Evolutionary conservation across 129 eudicot genomes (phyloP).

Genomic region (Flaveria brownii): DNA sequence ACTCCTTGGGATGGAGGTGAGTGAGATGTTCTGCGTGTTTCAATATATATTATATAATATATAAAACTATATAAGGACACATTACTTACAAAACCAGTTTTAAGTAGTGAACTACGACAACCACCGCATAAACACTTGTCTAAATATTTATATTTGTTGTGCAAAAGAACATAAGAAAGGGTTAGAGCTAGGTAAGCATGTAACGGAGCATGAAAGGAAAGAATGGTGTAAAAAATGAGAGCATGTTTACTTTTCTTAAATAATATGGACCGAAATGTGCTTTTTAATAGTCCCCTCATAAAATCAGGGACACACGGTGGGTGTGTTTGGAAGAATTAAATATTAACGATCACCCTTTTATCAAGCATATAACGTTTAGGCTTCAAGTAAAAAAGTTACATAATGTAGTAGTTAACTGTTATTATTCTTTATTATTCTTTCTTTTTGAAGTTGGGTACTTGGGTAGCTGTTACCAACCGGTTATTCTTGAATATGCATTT

Average conservation of each 20-base stretch:
- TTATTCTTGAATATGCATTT: slow-evolving; percentile 16
- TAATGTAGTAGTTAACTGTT: neutral
- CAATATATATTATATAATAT: neutral
- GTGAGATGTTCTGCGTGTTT: slow-evolving; percentile 17
- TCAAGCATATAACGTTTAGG: slow-evolving; percentile 6
- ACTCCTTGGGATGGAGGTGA: slow-evolving; percentile 92
- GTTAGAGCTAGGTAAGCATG: neutral
- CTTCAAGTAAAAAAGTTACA: slow-evolving; percentile 14
- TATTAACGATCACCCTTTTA: neutral
- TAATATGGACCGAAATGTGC: neutral
- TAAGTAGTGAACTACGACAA: too few relatives aligned
- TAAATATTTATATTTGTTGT: neutral
- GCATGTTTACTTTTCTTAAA: neutral
- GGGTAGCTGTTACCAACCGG: slow-evolving; percentile 9
- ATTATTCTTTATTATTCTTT: too few relatives aligned
- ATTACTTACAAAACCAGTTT: too few relatives aligned
- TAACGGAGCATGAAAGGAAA: neutral
- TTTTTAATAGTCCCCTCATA: neutral
- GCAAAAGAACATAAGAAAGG: neutral
- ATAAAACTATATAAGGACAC: too few relatives aligned
- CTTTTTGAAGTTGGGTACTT: slow-evolving; percentile 5
- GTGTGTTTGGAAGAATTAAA: neutral
- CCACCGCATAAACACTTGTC: neutral
- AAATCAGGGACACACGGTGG: neutral
- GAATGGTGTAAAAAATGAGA: neutral